These are phyloP conservation scores for Penicillium digitatum DNA, from an alignment of 2,329 filamentous ascomycete species.

Conservation along the genomic window DNA sequence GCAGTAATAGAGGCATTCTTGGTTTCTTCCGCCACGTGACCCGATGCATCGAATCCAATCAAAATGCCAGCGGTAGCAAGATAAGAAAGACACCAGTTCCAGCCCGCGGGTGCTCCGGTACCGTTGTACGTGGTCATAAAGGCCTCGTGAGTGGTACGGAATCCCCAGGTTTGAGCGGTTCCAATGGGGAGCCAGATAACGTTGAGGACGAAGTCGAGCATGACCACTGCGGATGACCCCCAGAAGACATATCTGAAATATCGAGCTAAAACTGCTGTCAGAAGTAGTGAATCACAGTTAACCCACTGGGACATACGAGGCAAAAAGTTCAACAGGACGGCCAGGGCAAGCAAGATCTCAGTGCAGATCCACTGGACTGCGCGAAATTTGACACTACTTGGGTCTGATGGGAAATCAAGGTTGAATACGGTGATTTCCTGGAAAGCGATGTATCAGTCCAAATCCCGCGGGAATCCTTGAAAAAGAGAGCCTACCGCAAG, in stretches of 20 bases:
- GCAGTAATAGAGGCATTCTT: constrained; percentile 56
- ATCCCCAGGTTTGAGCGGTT: constrained; percentile 53
- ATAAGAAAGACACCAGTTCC: constrained; percentile 63
- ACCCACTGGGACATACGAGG: constrained; percentile 42
- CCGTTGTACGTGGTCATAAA: constrained; percentile 60
- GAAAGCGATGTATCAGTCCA: constrained; percentile 6
- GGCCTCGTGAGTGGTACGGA: constrained; percentile 56
- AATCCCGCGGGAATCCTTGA: background rate
- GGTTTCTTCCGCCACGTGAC: constrained; percentile 60
- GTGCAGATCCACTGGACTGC: constrained; percentile 60
- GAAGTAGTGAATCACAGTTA: background rate
- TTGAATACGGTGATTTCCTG: constrained; percentile 58
- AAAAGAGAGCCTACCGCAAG: constrained; percentile 43
- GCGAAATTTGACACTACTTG: constrained; percentile 54
- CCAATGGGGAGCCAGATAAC: constrained; percentile 60
- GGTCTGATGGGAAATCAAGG: constrained; percentile 53
- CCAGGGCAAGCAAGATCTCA: constrained; percentile 50
- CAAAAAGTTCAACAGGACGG: constrained; percentile 49
- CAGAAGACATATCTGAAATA: constrained; percentile 45
- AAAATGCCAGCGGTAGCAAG: constrained; percentile 58
- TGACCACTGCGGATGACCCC: constrained; percentile 48
- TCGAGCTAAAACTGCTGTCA: constrained; percentile 17
- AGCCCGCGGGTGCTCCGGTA: constrained; percentile 53
- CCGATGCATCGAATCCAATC: constrained; percentile 60
- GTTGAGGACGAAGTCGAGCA: constrained; percentile 58